Conservation (phyloP, 441 rosid genomes). For the Gossypium schwendimanii region DNA sequence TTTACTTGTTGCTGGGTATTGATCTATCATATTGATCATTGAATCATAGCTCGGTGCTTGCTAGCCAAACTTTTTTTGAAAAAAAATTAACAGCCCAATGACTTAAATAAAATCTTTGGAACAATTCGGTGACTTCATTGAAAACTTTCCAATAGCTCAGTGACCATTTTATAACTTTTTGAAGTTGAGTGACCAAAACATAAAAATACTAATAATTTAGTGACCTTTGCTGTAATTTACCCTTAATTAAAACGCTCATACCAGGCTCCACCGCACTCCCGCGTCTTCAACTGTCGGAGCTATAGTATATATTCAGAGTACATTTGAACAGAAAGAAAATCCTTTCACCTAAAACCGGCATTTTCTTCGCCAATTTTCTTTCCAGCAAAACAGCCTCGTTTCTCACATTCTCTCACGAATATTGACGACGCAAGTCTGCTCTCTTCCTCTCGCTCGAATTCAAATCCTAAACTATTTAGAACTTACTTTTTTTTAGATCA, state of each 20-base stretch:
- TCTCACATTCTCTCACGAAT: not conserved
- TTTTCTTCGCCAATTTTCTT: not conserved
- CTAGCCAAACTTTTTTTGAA: too few relatives aligned
- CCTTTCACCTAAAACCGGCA: not conserved
- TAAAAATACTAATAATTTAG: too few relatives aligned
- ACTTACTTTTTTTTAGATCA: not conserved
- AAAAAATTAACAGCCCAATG: too few relatives aligned
- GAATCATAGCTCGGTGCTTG: too few relatives aligned
- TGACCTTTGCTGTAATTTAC: not conserved
- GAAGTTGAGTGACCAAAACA: too few relatives aligned
- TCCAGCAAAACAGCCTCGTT: constrained; percentile 1
- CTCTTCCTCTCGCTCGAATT: not conserved
- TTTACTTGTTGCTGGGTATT: too few relatives aligned
- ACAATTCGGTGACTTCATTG: too few relatives aligned
- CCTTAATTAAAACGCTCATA: too few relatives aligned
- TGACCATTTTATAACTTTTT: too few relatives aligned
- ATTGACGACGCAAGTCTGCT: not conserved
- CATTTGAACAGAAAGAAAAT: not conserved
- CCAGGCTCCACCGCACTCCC: not conserved
- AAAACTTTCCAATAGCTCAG: too few relatives aligned
- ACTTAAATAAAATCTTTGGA: too few relatives aligned
- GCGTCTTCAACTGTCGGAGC: not conserved
- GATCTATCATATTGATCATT: too few relatives aligned
- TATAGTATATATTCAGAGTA: not conserved
- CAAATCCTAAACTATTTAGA: not conserved